A percentile compares a stretch with the other conserved stretches of the same genome.
Evolutionary conservation across 129 eudicot genomes (phyloP).

Genomic region (Flaveria robusta): DNA sequence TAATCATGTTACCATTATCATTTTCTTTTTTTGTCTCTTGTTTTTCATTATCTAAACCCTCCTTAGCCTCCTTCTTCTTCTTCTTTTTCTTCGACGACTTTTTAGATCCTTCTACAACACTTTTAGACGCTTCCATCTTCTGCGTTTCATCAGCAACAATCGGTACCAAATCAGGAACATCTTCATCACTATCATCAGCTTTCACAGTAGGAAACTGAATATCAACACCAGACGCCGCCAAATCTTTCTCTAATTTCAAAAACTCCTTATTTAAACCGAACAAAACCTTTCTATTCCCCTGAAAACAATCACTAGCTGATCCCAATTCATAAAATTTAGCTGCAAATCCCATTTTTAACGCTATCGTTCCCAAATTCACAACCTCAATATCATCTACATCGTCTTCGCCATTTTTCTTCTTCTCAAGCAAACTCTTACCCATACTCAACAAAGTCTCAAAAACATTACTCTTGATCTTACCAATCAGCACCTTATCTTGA

Average conservation of each 20-base stretch:
- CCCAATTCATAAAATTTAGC: conserved; percentile 62
- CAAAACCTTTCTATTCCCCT: conserved; percentile 84
- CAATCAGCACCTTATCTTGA: conserved; percentile 60
- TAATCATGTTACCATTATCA: conserved; percentile 28
- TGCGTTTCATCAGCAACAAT: conserved; percentile 34
- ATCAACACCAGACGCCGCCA: conserved; percentile 55
- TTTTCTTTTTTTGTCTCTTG: conserved; percentile 36
- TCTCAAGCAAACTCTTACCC: conserved; percentile 61
- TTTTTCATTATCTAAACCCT: conserved; percentile 26
- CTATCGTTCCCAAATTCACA: conserved; percentile 51
- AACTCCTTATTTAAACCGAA: conserved; percentile 72
- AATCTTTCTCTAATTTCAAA: conserved; percentile 74
- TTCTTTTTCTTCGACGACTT: conserved; percentile 49
- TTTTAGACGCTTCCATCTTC: conserved; percentile 19
- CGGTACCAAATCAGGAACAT: conserved; percentile 64
- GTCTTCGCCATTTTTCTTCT: conserved; percentile 46
- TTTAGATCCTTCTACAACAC: conserved; percentile 26
- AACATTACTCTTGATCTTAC: conserved; percentile 62
- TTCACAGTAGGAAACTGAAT: conserved; percentile 42
- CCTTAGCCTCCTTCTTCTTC: conserved; percentile 41
- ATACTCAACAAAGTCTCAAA: conserved; percentile 61
- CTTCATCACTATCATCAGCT: conserved; percentile 50
- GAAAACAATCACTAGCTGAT: conserved; percentile 70
- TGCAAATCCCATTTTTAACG: conserved; percentile 61
- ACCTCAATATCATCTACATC: conserved; percentile 43